Conservation (phyloP, 768 basidiomycete species). For the Agrocybe chaxingu region DNA sequence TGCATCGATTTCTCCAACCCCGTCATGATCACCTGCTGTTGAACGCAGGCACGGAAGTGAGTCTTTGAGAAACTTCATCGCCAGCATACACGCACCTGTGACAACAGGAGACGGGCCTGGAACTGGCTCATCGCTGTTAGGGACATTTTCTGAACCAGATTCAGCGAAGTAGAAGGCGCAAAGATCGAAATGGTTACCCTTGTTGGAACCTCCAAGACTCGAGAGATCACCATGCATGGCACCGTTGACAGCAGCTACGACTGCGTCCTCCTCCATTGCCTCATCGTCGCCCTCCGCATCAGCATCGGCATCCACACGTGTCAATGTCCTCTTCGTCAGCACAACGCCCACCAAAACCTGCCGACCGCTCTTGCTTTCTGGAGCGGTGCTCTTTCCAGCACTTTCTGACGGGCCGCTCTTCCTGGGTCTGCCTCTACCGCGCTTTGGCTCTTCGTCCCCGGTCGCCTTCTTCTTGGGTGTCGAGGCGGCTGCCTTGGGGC, state of each 20-base stretch:
- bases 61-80: not conserved
- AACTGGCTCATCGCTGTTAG: conserved; percentile 3
- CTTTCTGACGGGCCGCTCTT: conserved; percentile 1
- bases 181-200: conserved; percentile 8
- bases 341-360: conserved; percentile 16
- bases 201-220: conserved; percentile 15
- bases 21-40: conserved; percentile 7
- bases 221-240: conserved; percentile 5
- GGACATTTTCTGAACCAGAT: conserved; percentile 12
- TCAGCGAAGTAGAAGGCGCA: not conserved
- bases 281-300: conserved; percentile 5
- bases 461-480: not conserved
- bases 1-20: conserved; percentile 10
- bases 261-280: conserved; percentile 11
- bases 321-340: conserved; percentile 10
- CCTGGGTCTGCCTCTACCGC: conserved; percentile 15
- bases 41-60: not conserved
- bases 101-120: not conserved
- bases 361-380: conserved; percentile 10
- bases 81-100: not conserved
- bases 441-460: not conserved
- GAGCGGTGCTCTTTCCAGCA: not conserved
- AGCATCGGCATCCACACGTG: not conserved
- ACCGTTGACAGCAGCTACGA: conserved; percentile 11
- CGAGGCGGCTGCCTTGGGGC: not conserved